A percentile compares a stretch with the other conserved stretches of the same genome.
These are phyloP conservation scores for Asclepias syriaca DNA, from an alignment of 257 asterid species.

Conservation along the genomic window DNA sequence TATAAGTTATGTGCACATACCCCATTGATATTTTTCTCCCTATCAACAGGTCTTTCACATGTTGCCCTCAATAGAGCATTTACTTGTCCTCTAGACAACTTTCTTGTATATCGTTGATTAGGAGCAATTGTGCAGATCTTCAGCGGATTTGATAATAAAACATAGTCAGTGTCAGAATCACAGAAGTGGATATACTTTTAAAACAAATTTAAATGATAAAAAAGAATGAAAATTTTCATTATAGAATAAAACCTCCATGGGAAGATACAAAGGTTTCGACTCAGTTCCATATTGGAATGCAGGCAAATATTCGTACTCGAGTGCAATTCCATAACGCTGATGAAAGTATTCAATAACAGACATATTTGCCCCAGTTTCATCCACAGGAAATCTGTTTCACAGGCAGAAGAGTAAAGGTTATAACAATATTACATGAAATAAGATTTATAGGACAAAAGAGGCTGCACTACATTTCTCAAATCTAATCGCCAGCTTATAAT, in stretches of 20 bases:
- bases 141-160: not conserved
- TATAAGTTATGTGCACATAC: conserved; percentile 19
- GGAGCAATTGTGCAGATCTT: conserved; percentile 52
- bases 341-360: conserved; percentile 52
- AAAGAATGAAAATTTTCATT: not conserved
- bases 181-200: too few species aligned
- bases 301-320: conserved; percentile 42
- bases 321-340: conserved; percentile 31
- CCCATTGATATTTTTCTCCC: conserved; percentile 31
- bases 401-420: not conserved
- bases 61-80: conserved; percentile 56
- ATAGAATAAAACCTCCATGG: conserved; percentile 65
- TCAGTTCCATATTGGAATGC: conserved; percentile 64
- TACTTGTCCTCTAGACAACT: conserved; percentile 61
- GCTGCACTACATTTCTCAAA: not conserved
- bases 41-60: conserved; percentile 50
- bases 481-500: too few species aligned
- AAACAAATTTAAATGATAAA: too few species aligned
- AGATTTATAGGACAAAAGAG: not conserved
- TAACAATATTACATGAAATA: not conserved
- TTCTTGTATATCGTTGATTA: conserved; percentile 56
- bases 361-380: conserved; percentile 28
- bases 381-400: conserved; percentile 46
- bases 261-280: conserved; percentile 52
- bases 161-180: not conserved